These are phyloP conservation scores for Exophiala sp. DNA, from an alignment of 2,329 filamentous ascomycete genomes.

Conservation along the genomic window DNA sequence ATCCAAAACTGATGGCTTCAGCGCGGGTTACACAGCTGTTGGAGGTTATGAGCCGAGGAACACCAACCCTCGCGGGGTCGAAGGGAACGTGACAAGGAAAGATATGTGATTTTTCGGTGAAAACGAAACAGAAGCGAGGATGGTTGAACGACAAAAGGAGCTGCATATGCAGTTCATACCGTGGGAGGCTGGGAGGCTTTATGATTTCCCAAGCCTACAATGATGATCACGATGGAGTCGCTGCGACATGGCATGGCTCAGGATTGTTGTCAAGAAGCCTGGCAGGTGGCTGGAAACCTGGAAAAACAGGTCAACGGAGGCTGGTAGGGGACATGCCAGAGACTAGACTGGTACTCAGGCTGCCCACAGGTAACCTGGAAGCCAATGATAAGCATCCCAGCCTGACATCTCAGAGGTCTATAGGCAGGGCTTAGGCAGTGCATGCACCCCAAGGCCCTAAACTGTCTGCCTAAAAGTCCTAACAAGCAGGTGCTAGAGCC, in stretches of 20 bases:
- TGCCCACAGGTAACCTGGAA: not conserved
- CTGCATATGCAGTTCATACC: not conserved
- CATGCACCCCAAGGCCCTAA: no score
- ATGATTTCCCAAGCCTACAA: not conserved
- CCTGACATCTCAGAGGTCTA: no score
- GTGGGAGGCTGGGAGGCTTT: slow-evolving; percentile 10
- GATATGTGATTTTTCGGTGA: not conserved
- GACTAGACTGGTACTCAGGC: no score
- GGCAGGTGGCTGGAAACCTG: not conserved
- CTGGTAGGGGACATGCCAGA: no score
- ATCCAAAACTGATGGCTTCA: not conserved
- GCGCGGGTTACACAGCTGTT: not conserved
- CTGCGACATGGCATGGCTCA: not conserved
- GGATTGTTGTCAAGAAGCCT: not conserved
- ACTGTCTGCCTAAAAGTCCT: no score
- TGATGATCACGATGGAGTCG: no score
- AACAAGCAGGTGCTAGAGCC: not conserved
- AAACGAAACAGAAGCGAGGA: not conserved
- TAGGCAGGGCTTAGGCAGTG: no score
- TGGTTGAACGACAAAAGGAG: not conserved
- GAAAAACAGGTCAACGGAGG: not conserved
- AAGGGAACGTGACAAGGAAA: not conserved
- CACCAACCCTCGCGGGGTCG: not conserved
- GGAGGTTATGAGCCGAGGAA: not conserved
- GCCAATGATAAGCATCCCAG: not conserved